phyloP scores from a whole-genome alignment of 2,329 filamentous ascomycete species.

The Arthrobotrys pseudoclavata region DNA sequence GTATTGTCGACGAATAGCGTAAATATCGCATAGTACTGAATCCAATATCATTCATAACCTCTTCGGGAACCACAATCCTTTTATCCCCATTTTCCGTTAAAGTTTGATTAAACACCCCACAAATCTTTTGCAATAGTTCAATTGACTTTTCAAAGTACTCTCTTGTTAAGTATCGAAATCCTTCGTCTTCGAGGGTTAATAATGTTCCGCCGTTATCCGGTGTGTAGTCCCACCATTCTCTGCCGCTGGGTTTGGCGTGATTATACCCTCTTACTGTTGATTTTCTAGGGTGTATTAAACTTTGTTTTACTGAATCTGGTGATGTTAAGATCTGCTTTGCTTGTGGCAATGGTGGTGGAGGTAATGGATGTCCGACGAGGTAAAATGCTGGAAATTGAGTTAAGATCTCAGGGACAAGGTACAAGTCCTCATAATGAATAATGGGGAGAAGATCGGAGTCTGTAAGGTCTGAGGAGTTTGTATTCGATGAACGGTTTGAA shows the following conservation, averaged over 20 bases:
- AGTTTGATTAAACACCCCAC: slow-evolving; percentile 36
- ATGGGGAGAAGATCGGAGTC: slow-evolving; percentile 51
- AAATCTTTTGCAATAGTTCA: slow-evolving; percentile 38
- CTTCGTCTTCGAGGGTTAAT: slow-evolving; percentile 47
- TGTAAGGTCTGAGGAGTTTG: slow-evolving; percentile 25
- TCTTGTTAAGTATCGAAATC: slow-evolving; percentile 27
- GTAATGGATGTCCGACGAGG: slow-evolving; percentile 45
- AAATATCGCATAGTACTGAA: slow-evolving; percentile 58
- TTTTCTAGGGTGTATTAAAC: slow-evolving; percentile 39
- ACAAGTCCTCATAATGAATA: slow-evolving; percentile 44
- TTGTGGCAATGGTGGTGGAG: slow-evolving; percentile 39
- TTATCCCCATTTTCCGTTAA: slow-evolving; percentile 6
- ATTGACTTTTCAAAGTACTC: slow-evolving; percentile 51
- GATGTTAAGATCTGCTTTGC: slow-evolving; percentile 45
- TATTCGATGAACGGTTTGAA: slow-evolving; percentile 8
- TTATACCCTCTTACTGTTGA: slow-evolving; percentile 56
- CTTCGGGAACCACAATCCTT: slow-evolving; percentile 23
- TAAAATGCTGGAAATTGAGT: slow-evolving; percentile 51
- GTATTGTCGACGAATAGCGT: slow-evolving; percentile 40
- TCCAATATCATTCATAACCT: slow-evolving; percentile 32
- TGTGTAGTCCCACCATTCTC: slow-evolving; percentile 59
- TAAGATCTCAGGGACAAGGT: slow-evolving; percentile 38
- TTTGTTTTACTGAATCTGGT: slow-evolving; percentile 23
- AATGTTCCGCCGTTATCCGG: slow-evolving; percentile 46
- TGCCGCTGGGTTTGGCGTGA: slow-evolving; percentile 26